These are phyloP conservation scores for Botryotinia globosa DNA, from an alignment of 2,329 filamentous ascomycete genomes.

Conservation along the genomic window DNA sequence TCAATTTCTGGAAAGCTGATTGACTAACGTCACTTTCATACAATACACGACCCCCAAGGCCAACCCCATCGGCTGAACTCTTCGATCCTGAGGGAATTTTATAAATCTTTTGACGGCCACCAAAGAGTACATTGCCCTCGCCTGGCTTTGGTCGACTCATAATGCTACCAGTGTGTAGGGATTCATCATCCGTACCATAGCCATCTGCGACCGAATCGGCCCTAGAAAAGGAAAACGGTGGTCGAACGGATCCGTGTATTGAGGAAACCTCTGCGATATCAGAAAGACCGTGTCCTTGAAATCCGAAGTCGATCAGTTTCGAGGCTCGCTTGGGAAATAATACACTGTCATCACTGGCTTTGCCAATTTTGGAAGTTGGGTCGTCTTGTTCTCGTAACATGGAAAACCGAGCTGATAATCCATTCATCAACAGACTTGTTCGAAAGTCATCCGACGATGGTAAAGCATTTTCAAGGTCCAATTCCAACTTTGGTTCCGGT, in stretches of 20 bases:
- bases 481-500: conserved; percentile 56
- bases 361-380: conserved; percentile 81
- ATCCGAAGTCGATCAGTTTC: conserved; percentile 64
- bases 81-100: conserved; percentile 63
- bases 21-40: conserved; percentile 85
- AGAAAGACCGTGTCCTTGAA: conserved; percentile 52
- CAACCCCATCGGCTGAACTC: conserved; percentile 42
- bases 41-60: conserved; percentile 63
- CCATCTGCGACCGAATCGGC: conserved; percentile 65
- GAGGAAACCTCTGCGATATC: conserved; percentile 94
- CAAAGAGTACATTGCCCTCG: conserved; percentile 91
- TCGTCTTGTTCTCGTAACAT: conserved; percentile 96
- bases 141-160: conserved; percentile 79
- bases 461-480: conserved; percentile 72
- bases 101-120: conserved; percentile 93
- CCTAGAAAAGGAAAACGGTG: conserved; percentile 58
- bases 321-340: conserved; percentile 80
- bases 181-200: conserved; percentile 63
- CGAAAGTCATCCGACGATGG: conserved; percentile 87
- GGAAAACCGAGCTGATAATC: conserved; percentile 90
- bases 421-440: conserved; percentile 93
- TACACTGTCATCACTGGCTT: conserved; percentile 93
- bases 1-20: conserved; percentile 79
- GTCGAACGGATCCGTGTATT: conserved; percentile 59
- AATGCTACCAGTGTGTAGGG: conserved; percentile 61